Evolutionary conservation across 768 basidiomycete genomes (phyloP).

Genomic region (Auricularia auricula-judae): DNA sequence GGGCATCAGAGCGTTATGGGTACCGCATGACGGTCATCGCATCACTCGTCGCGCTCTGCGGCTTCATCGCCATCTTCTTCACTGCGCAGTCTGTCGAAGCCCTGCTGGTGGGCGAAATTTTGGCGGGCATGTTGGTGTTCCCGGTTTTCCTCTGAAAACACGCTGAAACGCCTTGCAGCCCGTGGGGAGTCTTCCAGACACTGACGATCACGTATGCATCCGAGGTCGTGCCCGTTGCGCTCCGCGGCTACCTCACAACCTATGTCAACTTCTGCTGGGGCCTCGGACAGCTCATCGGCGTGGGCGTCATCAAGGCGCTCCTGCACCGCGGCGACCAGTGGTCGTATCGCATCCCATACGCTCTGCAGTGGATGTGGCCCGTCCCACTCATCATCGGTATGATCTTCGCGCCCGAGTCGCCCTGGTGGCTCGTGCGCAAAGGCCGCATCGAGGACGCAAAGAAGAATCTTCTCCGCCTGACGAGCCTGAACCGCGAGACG

Average conservation of each 20-base stretch:
- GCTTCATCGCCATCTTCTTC: slow-evolving; percentile 10
- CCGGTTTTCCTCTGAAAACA: too few relatives aligned
- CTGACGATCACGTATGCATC: slow-evolving; percentile 20
- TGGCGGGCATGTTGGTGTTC: slow-evolving; percentile 15
- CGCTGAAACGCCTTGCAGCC: slow-evolving; percentile 1
- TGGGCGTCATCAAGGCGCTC: slow-evolving; percentile 3
- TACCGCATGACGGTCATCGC: slow-evolving; percentile 20
- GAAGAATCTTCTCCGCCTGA: slow-evolving; percentile 11
- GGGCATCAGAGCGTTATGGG: slow-evolving; percentile 21
- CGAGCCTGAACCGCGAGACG: slow-evolving; percentile 4
- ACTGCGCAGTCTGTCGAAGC: slow-evolving; percentile 1
- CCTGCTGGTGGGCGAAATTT: slow-evolving; percentile 8
- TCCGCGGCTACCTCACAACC: slow-evolving; percentile 13
- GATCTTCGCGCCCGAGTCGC: slow-evolving; percentile 15
- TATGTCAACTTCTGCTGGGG: slow-evolving; percentile 24
- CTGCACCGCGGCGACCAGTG: slow-evolving; percentile 1
- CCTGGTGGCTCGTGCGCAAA: slow-evolving; percentile 21
- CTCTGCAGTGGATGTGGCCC: slow-evolving; percentile 13
- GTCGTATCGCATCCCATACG: slow-evolving; percentile 8
- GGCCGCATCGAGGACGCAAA: slow-evolving; percentile 18
- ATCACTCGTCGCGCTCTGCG: slow-evolving; percentile 15
- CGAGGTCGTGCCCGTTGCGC: slow-evolving; percentile 8
- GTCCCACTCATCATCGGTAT: slow-evolving; percentile 17
- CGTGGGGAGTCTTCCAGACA: slow-evolving; percentile 16
- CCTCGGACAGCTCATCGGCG: slow-evolving; percentile 8